phyloP scores from a whole-genome alignment of 2,329 filamentous ascomycete species.

The Sphaceloma murrayae region DNA sequence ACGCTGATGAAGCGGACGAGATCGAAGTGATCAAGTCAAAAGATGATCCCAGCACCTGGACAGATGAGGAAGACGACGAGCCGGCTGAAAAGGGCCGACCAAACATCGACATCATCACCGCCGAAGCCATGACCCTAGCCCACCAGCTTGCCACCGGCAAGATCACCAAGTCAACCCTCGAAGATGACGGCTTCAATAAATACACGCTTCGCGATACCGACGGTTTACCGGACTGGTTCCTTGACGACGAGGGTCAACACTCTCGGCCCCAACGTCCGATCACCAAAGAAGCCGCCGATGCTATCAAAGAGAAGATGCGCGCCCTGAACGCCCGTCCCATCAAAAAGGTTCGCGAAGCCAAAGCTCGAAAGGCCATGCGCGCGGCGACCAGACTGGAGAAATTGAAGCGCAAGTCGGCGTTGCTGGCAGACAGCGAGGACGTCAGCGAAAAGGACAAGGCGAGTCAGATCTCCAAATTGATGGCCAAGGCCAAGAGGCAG shows the following conservation, averaged over 20 bases:
- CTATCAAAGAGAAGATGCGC: conserved; percentile 89
- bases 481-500: conserved; percentile 64
- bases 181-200: conserved; percentile 92
- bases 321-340: conserved; percentile 92
- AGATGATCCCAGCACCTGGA: conserved; percentile 44
- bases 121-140: conserved; percentile 95
- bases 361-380: conserved; percentile 95
- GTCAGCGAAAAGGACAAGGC: conserved; percentile 97
- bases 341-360: conserved; percentile 97
- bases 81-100: conserved; percentile 48
- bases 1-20: conserved; percentile 44
- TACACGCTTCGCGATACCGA: conserved; percentile 83
- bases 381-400: conserved; percentile 85
- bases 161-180: conserved; percentile 65
- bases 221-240: conserved; percentile 92
- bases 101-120: conserved; percentile 98
- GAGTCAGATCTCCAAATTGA: conserved; percentile 67
- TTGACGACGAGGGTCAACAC: conserved; percentile 82
- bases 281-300: conserved; percentile 75
- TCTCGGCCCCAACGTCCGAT: conserved; percentile 82
- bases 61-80: conserved; percentile 44
- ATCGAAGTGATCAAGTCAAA: conserved; percentile 50
- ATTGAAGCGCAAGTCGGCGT: conserved; percentile 90
- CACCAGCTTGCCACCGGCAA: conserved; percentile 83
- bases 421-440: conserved; percentile 78